phyloP scores from a whole-genome alignment of 305 asterid species.

The Stenogyne calaminthoides region DNA sequence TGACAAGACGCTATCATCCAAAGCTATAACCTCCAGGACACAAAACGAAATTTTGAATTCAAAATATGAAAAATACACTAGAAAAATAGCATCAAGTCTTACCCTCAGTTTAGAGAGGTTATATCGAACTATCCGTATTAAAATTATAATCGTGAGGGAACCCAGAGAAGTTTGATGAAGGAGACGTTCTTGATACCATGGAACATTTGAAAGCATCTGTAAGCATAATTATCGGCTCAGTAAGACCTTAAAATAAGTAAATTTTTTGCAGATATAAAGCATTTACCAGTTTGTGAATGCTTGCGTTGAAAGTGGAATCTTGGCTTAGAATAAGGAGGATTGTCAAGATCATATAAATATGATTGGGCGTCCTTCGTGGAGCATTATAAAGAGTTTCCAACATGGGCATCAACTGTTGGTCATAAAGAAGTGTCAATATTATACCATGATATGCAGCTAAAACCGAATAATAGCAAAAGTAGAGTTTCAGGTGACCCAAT shows the following conservation, averaged over 20 bases:
- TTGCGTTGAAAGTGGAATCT: constrained; percentile 89
- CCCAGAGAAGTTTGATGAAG: constrained; percentile 93
- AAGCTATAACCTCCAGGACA: background rate
- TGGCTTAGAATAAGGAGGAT: constrained; percentile 91
- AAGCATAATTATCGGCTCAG: constrained; percentile 30
- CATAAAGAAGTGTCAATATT: constrained; percentile 26
- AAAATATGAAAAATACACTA: background rate
- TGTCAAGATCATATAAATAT: constrained; percentile 88
- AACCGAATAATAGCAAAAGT: constrained; percentile 10
- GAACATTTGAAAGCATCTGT: constrained; percentile 81
- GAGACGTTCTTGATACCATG: constrained; percentile 92
- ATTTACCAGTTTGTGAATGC: constrained; percentile 82
- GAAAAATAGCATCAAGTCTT: constrained; percentile 35
- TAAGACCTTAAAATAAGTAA: constrained; percentile 17
- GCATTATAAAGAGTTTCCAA: constrained; percentile 86
- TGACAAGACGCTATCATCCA: background rate
- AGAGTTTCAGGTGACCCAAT: background rate
- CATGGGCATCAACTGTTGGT: constrained; percentile 87
- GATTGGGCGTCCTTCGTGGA: constrained; percentile 79
- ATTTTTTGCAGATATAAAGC: constrained; percentile 13
- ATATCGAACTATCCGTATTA: constrained; percentile 82
- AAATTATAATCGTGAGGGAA: constrained; percentile 83
- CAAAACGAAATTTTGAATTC: constrained; percentile 4
- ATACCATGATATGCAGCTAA: constrained; percentile 16
- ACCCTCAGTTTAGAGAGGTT: constrained; percentile 88